Base-by-base conservation (phyloP, 768 basidiomycete species). In the Chiua virens region DNA sequence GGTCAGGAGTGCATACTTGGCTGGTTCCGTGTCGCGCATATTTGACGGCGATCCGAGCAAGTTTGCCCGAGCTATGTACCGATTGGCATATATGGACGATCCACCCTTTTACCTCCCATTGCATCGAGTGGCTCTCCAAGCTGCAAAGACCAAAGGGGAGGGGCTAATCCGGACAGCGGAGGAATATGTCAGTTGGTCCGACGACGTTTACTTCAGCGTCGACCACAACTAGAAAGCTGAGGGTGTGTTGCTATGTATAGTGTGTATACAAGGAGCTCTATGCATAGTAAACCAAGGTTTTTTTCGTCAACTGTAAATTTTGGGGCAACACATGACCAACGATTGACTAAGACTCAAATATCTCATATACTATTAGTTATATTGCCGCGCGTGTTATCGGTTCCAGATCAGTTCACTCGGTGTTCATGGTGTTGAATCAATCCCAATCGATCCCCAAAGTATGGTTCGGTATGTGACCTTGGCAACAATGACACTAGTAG, bases 101-200 rank as follows among this genome's bases (percentile, higher is more conserved):
- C 62, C 63, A 5, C 63, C 63, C 18, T 54, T 64, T 18, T 55
- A 57, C 43, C 43, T 65, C 22, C 64, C 64, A n/a, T 34, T 65
- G 45, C 64, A 67, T 23, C 54, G 52, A n/a, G 57, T 52, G 20
- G 53, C 65, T 5, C 28, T 65, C 20, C 50, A 49, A 32, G 62
- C 64, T 8, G 62, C 59, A 37, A 64, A 45, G 41, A 43, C 32
- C 27, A 67, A 22, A 35, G 65, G 65, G 18, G 45, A 67, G 14
- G 47, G 21, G 25, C 49, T 65, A 10, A 59, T 65, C 21, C 50
- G 38, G 28, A 34, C 65, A 11, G 64, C 53, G 23, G 51, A 65
- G 46, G 48, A 67, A 38, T 67, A 67, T 15, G 62, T 55, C 38
- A 52, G 47, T 47, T 65, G 65, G 65, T 67, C 65, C 5, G 59